phyloP scores from a whole-genome alignment of 768 basidiomycete genomes.

The Trametes sanguinea region DNA sequence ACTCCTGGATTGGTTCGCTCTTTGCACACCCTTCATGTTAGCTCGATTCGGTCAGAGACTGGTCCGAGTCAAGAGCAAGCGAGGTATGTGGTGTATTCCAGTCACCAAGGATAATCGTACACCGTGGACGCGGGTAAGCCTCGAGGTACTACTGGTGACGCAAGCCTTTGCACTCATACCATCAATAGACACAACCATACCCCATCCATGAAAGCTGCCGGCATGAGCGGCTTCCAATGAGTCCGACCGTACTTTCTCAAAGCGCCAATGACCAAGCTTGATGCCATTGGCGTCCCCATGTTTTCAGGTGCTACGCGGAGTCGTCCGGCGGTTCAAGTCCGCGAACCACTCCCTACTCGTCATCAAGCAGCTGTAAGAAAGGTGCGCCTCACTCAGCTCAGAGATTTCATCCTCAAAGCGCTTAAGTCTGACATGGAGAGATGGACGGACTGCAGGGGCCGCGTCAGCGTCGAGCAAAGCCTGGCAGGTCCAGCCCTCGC shows the following conservation, averaged over 20 bases:
- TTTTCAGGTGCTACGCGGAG: slow-evolving; percentile 7
- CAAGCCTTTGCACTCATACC: background rate
- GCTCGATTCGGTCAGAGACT: too few relatives aligned
- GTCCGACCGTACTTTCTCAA: background rate
- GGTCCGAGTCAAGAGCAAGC: too few relatives aligned
- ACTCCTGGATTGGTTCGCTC: too few relatives aligned
- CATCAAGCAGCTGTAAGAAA: background rate
- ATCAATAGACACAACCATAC: background rate
- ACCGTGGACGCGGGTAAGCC: background rate
- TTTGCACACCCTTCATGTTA: too few relatives aligned
- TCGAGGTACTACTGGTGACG: slow-evolving; percentile 2
- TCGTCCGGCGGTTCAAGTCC: slow-evolving; percentile 8
- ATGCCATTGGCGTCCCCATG: background rate
- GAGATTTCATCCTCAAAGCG: too few relatives aligned
- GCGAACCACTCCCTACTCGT: slow-evolving; percentile 2
- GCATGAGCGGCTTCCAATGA: background rate
- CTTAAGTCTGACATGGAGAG: background rate
- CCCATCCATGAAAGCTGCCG: background rate
- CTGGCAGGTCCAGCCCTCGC: background rate
- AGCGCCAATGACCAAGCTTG: background rate
- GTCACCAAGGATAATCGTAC: too few relatives aligned
- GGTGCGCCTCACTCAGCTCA: background rate
- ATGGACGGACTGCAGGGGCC: background rate
- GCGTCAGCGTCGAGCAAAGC: background rate
- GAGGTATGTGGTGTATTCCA: too few relatives aligned